Conservation (phyloP, 345 rosid species). For the Firmiana major region DNA sequence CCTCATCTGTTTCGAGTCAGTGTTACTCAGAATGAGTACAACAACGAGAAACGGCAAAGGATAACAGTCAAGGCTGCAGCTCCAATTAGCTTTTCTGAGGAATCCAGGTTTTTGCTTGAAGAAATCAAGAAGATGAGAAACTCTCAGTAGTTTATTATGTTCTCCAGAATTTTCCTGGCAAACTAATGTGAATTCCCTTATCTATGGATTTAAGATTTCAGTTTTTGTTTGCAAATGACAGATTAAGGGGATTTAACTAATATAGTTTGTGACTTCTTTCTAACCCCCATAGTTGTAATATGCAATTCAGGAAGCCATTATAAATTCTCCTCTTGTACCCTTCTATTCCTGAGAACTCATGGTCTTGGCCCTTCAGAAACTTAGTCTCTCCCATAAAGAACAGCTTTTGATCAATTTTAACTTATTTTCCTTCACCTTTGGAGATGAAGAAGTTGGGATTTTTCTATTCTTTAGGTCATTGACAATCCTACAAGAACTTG, state of each 20-base stretch:
- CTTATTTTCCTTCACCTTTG: too few relatives aligned
- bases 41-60: constrained; percentile 85
- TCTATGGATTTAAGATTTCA: background rate
- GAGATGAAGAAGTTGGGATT: too few relatives aligned
- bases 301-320: background rate
- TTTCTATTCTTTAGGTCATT: too few relatives aligned
- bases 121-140: constrained; percentile 62
- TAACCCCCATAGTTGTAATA: background rate
- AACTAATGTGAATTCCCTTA: background rate
- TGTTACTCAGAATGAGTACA: constrained; percentile 73
- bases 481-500: too few relatives aligned
- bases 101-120: constrained; percentile 64
- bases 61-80: constrained; percentile 64
- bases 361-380: background rate
- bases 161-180: background rate
- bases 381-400: too few relatives aligned
- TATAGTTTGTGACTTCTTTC: background rate
- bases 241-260: background rate
- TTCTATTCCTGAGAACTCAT: background rate
- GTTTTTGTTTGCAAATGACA: background rate
- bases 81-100: constrained; percentile 75
- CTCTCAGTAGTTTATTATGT: constrained; percentile 22
- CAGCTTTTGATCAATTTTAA: too few relatives aligned
- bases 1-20: constrained; percentile 70
- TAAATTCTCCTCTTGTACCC: background rate